Base-by-base conservation (phyloP, 139 green algal species). In the Chlorella sp. region DNA sequence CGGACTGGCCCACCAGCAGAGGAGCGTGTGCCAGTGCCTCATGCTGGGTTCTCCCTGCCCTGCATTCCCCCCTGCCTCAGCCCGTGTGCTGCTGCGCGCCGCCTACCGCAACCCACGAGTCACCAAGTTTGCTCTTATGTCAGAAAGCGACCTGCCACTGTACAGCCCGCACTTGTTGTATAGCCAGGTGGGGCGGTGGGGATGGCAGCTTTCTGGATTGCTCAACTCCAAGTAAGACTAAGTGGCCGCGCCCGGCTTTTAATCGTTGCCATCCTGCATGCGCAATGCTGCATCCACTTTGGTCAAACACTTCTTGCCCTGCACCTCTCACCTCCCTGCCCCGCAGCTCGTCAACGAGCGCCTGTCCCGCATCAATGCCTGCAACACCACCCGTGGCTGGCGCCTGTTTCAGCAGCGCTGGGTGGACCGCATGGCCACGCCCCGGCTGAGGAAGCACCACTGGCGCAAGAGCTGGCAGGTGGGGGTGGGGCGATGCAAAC, bases 121-220 rank as follows among this genome's bases (percentile, higher is more conserved):
- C 41, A 36, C 82, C 55, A 80, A 84, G 39, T 87, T 89, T 73
- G 41, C 87, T 67, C 81, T 85, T 81, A 28, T 89, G 13, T 74
- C 39, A 26, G 86, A 89, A 75, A 71, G 72, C 4, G 83, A 76
- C 64, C 64, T 87, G 41, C 86, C 86, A 28, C 38, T 89, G 25
- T 89, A 89, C 86, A 63, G 75, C 9, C 87, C 87, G 20, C 63
- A 75, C 18, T 51, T 84, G 78, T 18, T 88, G 25, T 87, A 86
- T 26, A 32, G 47, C 13, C 83, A 90, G 65, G 71, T 78, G 71
- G 1, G 71, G 36, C 2, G 12, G 20, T 2, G 39, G 1, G 3
- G 70, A 4, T 34, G 55, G 11, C 2, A 78, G 23, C 6, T n/a
- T n/a, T n/a, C n/a, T n/a, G n/a, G n/a, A n/a, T n/a, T n/a, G n/a